These are phyloP conservation scores for Bidens hawaiensis DNA, from an alignment of 140 eudicot genomes.

Conservation along the genomic window DNA sequence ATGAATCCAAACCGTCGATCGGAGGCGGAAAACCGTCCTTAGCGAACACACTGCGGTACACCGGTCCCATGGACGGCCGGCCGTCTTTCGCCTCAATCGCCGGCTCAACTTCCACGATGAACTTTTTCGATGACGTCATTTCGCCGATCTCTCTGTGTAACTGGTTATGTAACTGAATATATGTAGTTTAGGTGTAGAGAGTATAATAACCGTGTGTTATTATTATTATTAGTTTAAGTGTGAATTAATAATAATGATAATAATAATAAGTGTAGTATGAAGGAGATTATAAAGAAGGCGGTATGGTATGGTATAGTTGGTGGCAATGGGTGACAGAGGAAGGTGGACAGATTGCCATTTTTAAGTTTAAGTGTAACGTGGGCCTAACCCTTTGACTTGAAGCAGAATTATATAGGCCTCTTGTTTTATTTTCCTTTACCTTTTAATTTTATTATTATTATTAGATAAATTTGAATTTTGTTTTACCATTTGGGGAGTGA, in stretches of 20 bases:
- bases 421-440: neutral
- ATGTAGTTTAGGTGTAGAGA: neutral
- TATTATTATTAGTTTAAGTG: no score
- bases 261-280: no score
- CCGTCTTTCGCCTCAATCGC: conserved; percentile 63
- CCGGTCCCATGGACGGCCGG: conserved; percentile 78
- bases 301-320: conserved; percentile 6
- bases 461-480: no score
- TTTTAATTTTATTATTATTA: neutral
- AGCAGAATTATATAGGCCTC: conserved; percentile 8
- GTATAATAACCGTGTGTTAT: neutral
- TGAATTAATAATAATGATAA: no score
- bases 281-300: no score
- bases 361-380: conserved; percentile 11
- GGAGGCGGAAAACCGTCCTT: conserved; percentile 78
- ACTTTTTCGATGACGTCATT: conserved; percentile 31
- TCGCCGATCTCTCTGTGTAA: neutral
- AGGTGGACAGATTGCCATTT: conserved; percentile 16
- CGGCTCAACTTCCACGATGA: conserved; percentile 66
- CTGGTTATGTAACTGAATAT: no score
- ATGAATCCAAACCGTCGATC: conserved; percentile 53
- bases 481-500: no score
- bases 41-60: conserved; percentile 66
- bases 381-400: conserved; percentile 20
- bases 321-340: conserved; percentile 25